These are phyloP conservation scores for Wickerhamomyces mucosus DNA, from an alignment of 805 yeast genomes.

Conservation along the genomic window DNA sequence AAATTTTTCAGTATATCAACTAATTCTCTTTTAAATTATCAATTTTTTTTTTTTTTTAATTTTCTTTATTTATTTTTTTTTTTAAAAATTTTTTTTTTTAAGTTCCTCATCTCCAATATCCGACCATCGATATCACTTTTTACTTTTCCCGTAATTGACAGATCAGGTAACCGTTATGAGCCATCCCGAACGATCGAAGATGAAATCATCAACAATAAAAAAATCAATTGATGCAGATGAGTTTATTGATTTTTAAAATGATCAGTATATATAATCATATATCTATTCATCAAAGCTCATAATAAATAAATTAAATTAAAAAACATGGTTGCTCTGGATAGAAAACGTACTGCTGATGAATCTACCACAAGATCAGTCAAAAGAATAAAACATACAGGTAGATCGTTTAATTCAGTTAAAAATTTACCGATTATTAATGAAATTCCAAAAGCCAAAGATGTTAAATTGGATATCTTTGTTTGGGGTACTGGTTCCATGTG, in stretches of 20 bases:
- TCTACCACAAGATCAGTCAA: constrained; percentile 10
- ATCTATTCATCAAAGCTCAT: too few relatives aligned
- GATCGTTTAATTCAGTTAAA: constrained; percentile 20
- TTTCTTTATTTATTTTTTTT: too few relatives aligned
- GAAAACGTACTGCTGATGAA: constrained; percentile 17
- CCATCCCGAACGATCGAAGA: too few relatives aligned
- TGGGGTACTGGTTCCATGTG: constrained; percentile 98
- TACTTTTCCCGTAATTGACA: too few relatives aligned
- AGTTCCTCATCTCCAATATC: background rate
- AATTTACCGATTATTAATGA: constrained; percentile 19
- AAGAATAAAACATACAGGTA: constrained; percentile 20
- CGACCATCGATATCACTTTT: too few relatives aligned
- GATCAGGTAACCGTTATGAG: too few relatives aligned
- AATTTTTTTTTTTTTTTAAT: too few relatives aligned
- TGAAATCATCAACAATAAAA: background rate
- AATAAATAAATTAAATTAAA: background rate
- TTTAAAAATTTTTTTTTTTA: background rate
- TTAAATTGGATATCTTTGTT: constrained; percentile 65
- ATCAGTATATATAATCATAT: too few relatives aligned
- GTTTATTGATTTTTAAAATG: too few relatives aligned
- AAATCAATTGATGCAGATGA: background rate
- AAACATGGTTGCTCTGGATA: constrained; percentile 17
- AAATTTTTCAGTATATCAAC: background rate
- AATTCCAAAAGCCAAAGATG: constrained; percentile 15
- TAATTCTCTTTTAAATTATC: background rate